Evolutionary conservation across 2,329 filamentous ascomycete genomes (phyloP), one percentile per base, ranked within the genome.

Genomic region (Colletotrichum chrysophilum): DNA sequence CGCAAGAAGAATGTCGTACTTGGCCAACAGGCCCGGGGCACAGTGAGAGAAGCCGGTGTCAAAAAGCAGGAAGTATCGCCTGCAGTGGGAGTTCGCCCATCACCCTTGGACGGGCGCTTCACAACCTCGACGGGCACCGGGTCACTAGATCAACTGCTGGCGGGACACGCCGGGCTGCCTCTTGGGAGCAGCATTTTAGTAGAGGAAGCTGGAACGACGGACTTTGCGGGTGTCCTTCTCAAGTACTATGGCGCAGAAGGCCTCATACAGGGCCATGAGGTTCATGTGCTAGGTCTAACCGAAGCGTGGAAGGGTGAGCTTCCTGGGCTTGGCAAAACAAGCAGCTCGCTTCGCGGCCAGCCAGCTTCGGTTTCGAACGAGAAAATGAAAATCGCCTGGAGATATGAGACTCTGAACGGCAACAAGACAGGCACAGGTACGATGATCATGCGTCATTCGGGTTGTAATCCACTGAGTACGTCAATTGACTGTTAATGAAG

Each of bases 361-460:
- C 79, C 88, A 36, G 86, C 88, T 52, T 70, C 81, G 18, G 78
- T 82, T 4, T 80, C 85, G 3, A 88, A 89, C 16, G 94, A 96
- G 77, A 96, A 93, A 84, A 98, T 99, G 97, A 98, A 98, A 87
- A 99, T 99, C 87, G 97, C 97, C 5, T 99, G 97, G 97, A 91
- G 97, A 83, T 99, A 99, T 86, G 96, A 98, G 84, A 91, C 92
- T 38, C 85, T 98, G 69, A 94, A 94, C n/a, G 32, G 66, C 26
- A 71, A 34, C 14, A 43, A 64, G 30, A 9, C 75, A 43, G 71
- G 77, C 60, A 77, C 68, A 76, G 76, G 78, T 77, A 76, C 58
- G 75, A 76, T 21, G n/a, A 14, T 32, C n/a, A 21, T 24, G 4
- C 43, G n/a, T 28, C 26, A n/a, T 7, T 28, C 43, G n/a, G 16